Base-by-base conservation (phyloP, 176 grass and related monocot genomes). In the Oryza australiensis region DNA sequence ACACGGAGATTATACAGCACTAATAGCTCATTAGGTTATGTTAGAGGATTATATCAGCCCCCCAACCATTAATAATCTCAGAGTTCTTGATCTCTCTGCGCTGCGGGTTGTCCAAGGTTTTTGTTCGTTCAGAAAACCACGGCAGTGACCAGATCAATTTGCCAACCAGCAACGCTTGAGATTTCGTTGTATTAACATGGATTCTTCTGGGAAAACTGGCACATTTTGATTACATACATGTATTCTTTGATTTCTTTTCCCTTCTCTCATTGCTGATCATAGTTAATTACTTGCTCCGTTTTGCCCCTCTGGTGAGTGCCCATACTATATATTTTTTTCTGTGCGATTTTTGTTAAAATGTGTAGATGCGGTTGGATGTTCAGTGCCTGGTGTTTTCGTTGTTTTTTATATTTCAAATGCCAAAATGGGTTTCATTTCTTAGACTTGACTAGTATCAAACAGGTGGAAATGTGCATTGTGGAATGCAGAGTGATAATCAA, bases 21-120 rank as follows among this genome's bases (percentile, higher is more conserved):
- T 91, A 91, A 87, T 90, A 90, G 68, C 62, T 75, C 72, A 87
- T 68, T 91, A 91, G 82, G 68, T 88, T 79, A 86, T 90, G n/a
- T 78, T 90, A 90, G 84, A 90, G 60, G 84, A 90, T 83, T 90
- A 83, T 86, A 83, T 90, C 62, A 57, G 69, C 63, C 67, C 67
- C 72, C 65, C 73, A 43, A 83, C 69, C 69, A 75, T 83, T 68
- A 90, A 86, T 90, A 87, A 87, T 87, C 26, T 75, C 51, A 73
- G 57, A 82, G 65, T 72, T 74, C 86, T 45, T 57, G 46, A 57
- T 60, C 40, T 82, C 68, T 86, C 80, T 42, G 68, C 40, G 59
- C 75, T 74, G 49, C 38, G 3, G 68, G 68, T 51, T 79, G 73
- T 82, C 59, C n/a, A 29, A 78, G 73, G 22, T 73, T 41, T 53